These are phyloP conservation scores for Microascus cirrosus DNA, from an alignment of 2,329 filamentous ascomycete genomes.

Conservation along the genomic window DNA sequence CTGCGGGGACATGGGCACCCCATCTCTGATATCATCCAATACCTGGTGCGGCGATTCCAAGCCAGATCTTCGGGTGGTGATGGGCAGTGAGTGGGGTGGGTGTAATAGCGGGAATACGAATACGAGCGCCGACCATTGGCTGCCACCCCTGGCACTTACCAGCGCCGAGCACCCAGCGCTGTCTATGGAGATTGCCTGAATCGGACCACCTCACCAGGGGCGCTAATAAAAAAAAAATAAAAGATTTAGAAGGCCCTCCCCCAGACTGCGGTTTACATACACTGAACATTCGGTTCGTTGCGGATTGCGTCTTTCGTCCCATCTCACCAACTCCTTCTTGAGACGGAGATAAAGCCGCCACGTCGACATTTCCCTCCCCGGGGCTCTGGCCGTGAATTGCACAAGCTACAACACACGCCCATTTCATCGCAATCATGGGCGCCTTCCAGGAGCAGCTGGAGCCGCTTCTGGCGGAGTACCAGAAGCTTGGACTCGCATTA, in stretches of 20 bases:
- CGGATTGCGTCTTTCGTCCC: not conserved
- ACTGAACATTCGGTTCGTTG: not conserved
- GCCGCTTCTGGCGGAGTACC: conserved; percentile 38
- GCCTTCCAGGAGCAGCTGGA: conserved; percentile 32
- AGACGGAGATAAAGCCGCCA: not conserved
- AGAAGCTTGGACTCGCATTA: conserved; percentile 30
- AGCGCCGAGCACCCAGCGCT: not conserved
- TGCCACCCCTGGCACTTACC: not conserved
- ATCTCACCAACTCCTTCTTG: not conserved
- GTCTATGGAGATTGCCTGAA: not conserved
- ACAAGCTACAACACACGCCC: not conserved
- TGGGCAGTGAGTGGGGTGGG: not conserved
- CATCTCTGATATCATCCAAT: conserved; percentile 1
- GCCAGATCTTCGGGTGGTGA: not conserved
- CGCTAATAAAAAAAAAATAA: not conserved
- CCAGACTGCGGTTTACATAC: not conserved
- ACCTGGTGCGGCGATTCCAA: not conserved
- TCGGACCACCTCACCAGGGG: not conserved
- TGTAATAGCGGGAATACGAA: conserved; percentile 7
- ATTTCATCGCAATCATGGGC: conserved; percentile 38
- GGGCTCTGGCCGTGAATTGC: not conserved
- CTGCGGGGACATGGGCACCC: not conserved
- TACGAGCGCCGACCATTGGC: conserved; percentile 4
- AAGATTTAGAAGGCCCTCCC: not conserved
- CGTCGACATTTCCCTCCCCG: not conserved